Evolutionary conservation across 208 protist species (phyloP), one percentile per base, ranked within the genome.

Genomic region (Leishmania lainsoni): DNA sequence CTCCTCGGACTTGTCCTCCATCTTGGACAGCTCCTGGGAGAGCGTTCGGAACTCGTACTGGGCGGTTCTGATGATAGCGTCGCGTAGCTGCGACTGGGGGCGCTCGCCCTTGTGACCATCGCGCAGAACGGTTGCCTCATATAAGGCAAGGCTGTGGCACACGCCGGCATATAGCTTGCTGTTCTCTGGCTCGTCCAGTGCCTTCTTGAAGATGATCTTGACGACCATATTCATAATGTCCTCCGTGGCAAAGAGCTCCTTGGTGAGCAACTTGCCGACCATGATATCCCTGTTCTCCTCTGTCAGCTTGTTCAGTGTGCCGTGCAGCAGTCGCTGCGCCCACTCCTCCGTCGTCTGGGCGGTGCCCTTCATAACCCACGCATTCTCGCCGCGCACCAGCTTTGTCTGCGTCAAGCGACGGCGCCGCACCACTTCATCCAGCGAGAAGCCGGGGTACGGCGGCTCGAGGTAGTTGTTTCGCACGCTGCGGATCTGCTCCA

Each of bases 221-320:
- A 96, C 92, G 59, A 95, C 89, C 79, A 83, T 91, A 29, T 88
- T 83, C 22, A 94, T 69, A 48, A 89, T 90, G 32, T 92, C 90
- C 48, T 83, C 66, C 66, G 89, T 89, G 54, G 86, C 86, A 78
- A 98, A 95, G 20, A 96, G 86, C 78, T 90, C 80, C 58, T 86
- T 83, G 42, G 87, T 94, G 70, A 90, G 85, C 39, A 98, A 81
- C 73, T 91, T 86, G 58, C 79, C 81, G 14, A 96, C 72, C 78
- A 97, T 90, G 26, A 87, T 51, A 51, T 94, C 84, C 77, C 89
- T 96, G 80, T 98, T 98, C 45, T 83, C 79, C 73, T 76, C 85
- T 48, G 89, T 95, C 26, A 98, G 69, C 84, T 96, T 98, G 86
- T 98, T 98, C 35, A 98, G 87, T 4, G 88, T 93, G 35, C 93